Conservation (phyloP, 2,329 filamentous ascomycete genomes). For the Lachnellula hyalina region DNA sequence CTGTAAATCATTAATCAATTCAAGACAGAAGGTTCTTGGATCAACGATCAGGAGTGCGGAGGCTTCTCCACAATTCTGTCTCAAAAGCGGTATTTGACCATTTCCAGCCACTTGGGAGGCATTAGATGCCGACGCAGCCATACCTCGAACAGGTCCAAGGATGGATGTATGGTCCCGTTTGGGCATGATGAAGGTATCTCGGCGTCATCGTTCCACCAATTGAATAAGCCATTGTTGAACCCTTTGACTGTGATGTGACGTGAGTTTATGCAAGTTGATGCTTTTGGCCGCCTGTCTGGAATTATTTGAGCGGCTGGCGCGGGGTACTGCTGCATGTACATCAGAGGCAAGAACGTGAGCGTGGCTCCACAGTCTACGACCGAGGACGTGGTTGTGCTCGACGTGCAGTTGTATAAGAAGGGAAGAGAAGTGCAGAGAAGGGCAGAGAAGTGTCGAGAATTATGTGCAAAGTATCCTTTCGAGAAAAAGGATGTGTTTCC, state of each 20-base stretch:
- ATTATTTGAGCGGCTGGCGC: neutral
- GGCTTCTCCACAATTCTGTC: neutral
- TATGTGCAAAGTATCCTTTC: too few species aligned
- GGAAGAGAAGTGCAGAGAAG: too few species aligned
- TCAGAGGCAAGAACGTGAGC: neutral
- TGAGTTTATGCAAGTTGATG: constrained; percentile 3
- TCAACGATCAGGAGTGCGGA: neutral
- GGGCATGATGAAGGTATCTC: constrained; percentile 4
- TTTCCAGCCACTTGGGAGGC: neutral
- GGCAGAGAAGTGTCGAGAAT: too few species aligned
- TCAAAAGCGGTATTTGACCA: neutral
- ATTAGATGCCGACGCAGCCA: neutral
- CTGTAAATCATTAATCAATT: neutral
- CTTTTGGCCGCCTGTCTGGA: constrained; percentile 1
- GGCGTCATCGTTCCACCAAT: constrained; percentile 7
- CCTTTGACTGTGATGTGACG: constrained; percentile 8
- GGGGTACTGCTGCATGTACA: neutral
- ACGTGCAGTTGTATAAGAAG: too few species aligned
- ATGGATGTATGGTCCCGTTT: neutral
- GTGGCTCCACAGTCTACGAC: constrained; percentile 1
- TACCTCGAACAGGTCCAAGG: too few species aligned
- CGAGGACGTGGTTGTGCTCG: too few species aligned
- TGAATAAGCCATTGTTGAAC: neutral
- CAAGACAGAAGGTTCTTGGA: neutral
- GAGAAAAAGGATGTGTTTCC: too few species aligned